Conservation (phyloP, 2,329 filamentous ascomycete species). For the Claviceps humidiphila region DNA sequence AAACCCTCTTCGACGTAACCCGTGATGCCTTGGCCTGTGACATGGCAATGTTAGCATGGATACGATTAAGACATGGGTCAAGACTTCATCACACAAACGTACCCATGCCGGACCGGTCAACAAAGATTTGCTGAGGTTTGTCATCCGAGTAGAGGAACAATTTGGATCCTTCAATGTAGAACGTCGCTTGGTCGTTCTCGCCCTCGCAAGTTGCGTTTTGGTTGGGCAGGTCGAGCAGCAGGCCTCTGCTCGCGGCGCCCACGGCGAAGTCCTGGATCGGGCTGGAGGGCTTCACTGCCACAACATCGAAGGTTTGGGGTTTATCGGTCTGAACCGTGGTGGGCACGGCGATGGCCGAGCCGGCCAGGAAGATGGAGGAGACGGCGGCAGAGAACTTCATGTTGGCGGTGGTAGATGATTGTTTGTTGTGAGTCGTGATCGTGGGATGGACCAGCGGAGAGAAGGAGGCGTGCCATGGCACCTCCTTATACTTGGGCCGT, state of each 20-base stretch:
- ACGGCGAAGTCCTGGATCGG: conserved; percentile 32
- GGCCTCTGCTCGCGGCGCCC: conserved; percentile 28
- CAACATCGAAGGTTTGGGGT: conserved; percentile 29
- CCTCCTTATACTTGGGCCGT: not conserved
- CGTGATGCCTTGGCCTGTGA: conserved; percentile 36
- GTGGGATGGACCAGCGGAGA: not conserved
- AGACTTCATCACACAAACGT: conserved; percentile 12
- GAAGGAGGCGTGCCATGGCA: not conserved
- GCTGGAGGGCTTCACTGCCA: conserved; percentile 36
- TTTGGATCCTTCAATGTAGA: conserved; percentile 31
- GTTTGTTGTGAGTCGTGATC: not conserved
- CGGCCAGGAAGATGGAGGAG: conserved; percentile 13
- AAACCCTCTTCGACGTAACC: conserved; percentile 36
- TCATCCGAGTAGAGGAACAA: conserved; percentile 32
- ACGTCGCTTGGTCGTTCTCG: conserved; percentile 31
- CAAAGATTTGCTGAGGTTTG: conserved; percentile 34
- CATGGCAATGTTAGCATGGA: conserved; percentile 2
- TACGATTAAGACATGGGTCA: too few species aligned
- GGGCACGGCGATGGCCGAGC: conserved; percentile 16
- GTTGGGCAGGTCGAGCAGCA: conserved; percentile 29
- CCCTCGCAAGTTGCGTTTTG: conserved; percentile 38
- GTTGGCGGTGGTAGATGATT: conserved; percentile 3
- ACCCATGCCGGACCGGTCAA: conserved; percentile 47
- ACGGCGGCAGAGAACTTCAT: conserved; percentile 18
- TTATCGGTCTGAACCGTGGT: conserved; percentile 2